Evolutionary conservation across 345 rosid genomes (phyloP).

Genomic region (Laguncularia racemosa): DNA sequence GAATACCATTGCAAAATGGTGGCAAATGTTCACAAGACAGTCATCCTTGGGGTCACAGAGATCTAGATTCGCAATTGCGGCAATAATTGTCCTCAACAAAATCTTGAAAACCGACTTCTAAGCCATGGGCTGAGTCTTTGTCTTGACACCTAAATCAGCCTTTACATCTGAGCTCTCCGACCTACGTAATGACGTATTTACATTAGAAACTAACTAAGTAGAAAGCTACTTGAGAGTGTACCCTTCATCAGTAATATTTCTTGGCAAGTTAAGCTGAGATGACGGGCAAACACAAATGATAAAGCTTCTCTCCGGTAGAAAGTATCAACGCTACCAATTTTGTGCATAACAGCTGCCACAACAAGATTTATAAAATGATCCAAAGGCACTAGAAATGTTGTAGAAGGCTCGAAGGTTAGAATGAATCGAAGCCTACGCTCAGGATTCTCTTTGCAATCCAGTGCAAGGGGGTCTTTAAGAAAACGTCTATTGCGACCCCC

Average conservation of each 20-base stretch:
- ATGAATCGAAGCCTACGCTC: slow-evolving; percentile 96
- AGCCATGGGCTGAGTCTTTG: slow-evolving; percentile 97
- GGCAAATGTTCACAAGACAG: slow-evolving; percentile 73
- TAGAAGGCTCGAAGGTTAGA: slow-evolving; percentile 92
- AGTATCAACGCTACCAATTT: slow-evolving; percentile 52
- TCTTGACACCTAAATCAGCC: slow-evolving; percentile 98
- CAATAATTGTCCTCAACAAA: slow-evolving; percentile 73
- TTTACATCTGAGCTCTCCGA: slow-evolving; percentile 70
- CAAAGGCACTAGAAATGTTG: slow-evolving; percentile 89
- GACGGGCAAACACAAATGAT: slow-evolving; percentile 74
- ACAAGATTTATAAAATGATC: slow-evolving; percentile 95
- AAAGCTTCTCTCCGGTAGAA: slow-evolving; percentile 88
- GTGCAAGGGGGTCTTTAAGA: slow-evolving; percentile 92
- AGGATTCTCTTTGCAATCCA: slow-evolving; percentile 97
- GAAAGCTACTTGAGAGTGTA: slow-evolving; percentile 59
- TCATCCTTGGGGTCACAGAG: slow-evolving; percentile 69
- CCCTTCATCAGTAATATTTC: slow-evolving; percentile 65
- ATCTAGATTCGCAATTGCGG: slow-evolving; percentile 80
- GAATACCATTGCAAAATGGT: slow-evolving; percentile 89
- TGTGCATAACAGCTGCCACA: slow-evolving; percentile 75
- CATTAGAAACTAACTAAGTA: slow-evolving; percentile 50
- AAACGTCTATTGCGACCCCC: slow-evolving; percentile 98
- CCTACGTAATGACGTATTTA: slow-evolving; percentile 65
- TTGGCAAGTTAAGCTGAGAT: slow-evolving; percentile 97
- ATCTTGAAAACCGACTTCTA: slow-evolving; percentile 97